Base-by-base conservation (phyloP, 192 early-diverging fungal genomes). In the Gigaspora rosea region DNA sequence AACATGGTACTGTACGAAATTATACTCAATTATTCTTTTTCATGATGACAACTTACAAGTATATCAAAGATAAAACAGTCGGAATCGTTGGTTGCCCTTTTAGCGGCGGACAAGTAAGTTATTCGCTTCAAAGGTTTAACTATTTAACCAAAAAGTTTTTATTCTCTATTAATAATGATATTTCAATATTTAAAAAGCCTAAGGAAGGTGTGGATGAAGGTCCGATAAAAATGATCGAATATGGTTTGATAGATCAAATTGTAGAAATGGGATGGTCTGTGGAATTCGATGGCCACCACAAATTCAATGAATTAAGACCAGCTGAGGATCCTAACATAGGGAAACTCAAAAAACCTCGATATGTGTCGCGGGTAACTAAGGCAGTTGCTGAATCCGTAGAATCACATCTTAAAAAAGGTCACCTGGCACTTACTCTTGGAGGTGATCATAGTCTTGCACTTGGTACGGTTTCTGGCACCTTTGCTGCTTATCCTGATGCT, bases 391-490 rank as follows among this genome's bases (percentile, higher is more conserved):
- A 88, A 32, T 83, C 88, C 49, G 93, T 98, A 22, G 80, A 87
- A 65, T 83, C 78, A 16, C 86, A 88, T 52, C 89, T 90, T 78
- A 82, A 78, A 73, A 77, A 87, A 73, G 91, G 94, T 4, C 85
- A 93, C n/a, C 75, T 98, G 32, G 95, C 94, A 12, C 77, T 98
- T 50, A 98, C 95, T 18, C 84, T 98, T 49, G 97, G 97, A 72
- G 97, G 95, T 48, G 97, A 98, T 85, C 97, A 98, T 79, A 96
- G 95, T 20, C 87, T 98, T 52, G 97, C 92, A 22, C 89, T 98
- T 73, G 97, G 92, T 59, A 97, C 97, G 36, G 86, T 98, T 1
- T 88, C 90, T 49, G 97, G 95, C 47, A 87, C 88, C 33, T 83
- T 94, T 50, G 61, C 87, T 12, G 92, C 92, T 33, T 87, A 97